Evolutionary conservation across 2,329 filamentous ascomycete species (phyloP).

Genomic region (Aaosphaeria arxii): DNA sequence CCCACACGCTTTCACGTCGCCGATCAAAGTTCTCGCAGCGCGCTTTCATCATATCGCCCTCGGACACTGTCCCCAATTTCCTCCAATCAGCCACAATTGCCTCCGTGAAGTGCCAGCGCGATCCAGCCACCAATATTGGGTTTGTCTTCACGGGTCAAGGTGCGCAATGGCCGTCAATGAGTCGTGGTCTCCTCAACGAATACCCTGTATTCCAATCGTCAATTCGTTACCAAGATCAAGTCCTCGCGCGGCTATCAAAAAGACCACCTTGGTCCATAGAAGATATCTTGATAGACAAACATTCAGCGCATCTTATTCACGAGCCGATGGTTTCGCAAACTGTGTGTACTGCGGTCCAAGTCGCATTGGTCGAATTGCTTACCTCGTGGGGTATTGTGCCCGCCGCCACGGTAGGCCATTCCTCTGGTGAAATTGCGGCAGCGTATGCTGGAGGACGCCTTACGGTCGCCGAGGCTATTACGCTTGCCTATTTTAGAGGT

Average conservation of each 20-base stretch:
- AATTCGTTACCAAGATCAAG: conserved; percentile 4
- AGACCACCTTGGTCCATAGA: conserved; percentile 7
- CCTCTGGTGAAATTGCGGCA: conserved; percentile 25
- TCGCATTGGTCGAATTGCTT: conserved; percentile 18
- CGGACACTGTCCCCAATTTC: not conserved
- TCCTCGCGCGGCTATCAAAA: conserved; percentile 5
- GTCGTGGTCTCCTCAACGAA: conserved; percentile 4
- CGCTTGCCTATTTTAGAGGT: conserved; percentile 16
- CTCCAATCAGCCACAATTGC: not conserved
- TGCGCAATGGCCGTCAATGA: conserved; percentile 11
- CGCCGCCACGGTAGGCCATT: conserved; percentile 13
- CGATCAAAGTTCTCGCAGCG: conserved; percentile 5
- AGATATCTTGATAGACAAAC: conserved; percentile 8
- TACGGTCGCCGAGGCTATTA: conserved; percentile 15
- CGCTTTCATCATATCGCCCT: conserved; percentile 6
- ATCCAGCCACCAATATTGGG: conserved; percentile 9
- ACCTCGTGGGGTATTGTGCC: conserved; percentile 8
- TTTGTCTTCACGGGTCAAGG: conserved; percentile 15
- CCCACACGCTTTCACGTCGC: conserved; percentile 10
- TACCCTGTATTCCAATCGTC: conserved; percentile 4
- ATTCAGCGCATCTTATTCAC: conserved; percentile 3
- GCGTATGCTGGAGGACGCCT: conserved; percentile 16
- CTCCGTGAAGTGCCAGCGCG: not conserved
- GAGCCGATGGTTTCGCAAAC: conserved; percentile 14
- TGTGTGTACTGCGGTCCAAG: conserved; percentile 19